Percentiles rank a stretch among this genome's conserved stretches.
phyloP scores from a whole-genome alignment of 1,284 basidiomycete species.

The Mycena citricolor region DNA sequence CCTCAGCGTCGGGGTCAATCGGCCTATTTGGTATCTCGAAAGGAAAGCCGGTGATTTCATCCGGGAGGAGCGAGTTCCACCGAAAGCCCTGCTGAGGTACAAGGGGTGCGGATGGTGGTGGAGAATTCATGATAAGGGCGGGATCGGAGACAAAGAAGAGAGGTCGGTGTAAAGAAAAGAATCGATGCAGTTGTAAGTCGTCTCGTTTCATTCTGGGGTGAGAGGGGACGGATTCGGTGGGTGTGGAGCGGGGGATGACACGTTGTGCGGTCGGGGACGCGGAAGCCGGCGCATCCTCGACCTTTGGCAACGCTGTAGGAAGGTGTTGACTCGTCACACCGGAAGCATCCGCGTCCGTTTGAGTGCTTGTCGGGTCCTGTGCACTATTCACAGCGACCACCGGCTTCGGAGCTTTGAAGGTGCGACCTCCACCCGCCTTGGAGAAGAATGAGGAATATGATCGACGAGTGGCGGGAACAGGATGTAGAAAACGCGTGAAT shows the following conservation, averaged over 20 bases:
- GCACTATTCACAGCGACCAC: slow-evolving; percentile 12
- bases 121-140: slow-evolving; percentile 54
- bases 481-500: slow-evolving; percentile 50
- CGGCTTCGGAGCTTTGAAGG: slow-evolving; percentile 58
- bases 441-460: slow-evolving; percentile 78
- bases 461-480: slow-evolving; percentile 48
- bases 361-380: slow-evolving; percentile 45
- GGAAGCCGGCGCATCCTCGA: slow-evolving; percentile 3
- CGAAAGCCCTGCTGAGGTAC: slow-evolving; percentile 24
- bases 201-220: slow-evolving; percentile 61
- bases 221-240: slow-evolving; percentile 17
- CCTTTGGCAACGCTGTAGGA: slow-evolving; percentile 18
- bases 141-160: slow-evolving; percentile 65
- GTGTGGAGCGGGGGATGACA: slow-evolving; percentile 21
- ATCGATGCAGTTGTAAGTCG: slow-evolving; percentile 74
- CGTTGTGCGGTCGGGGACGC: slow-evolving; percentile 17
- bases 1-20: slow-evolving; percentile 55
- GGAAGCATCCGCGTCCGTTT: slow-evolving; percentile 38
- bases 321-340: slow-evolving; percentile 26
- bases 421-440: slow-evolving; percentile 70
- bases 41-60: slow-evolving; percentile 4
- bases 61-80: slow-evolving; percentile 11
- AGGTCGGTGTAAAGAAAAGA: slow-evolving; percentile 76
- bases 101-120: slow-evolving; percentile 34
- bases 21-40: not conserved